Base-by-base conservation (phyloP, 2,329 filamentous ascomycete genomes). In the Aspergillus proliferans region DNA sequence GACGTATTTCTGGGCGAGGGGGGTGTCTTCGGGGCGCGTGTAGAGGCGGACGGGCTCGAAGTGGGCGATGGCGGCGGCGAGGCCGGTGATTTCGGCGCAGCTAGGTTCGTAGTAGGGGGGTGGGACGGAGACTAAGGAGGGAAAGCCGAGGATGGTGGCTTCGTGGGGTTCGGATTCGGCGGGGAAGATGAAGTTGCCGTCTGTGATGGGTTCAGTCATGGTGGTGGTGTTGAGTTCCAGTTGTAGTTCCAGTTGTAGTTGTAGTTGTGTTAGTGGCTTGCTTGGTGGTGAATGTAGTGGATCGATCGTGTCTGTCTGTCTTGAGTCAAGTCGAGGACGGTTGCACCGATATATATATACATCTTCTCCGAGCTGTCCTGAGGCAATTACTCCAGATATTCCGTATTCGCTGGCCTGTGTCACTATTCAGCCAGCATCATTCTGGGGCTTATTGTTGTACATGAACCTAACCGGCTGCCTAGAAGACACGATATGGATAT, bases 31-130 rank as follows among this genome's bases (percentile, higher is more conserved):
- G 12, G 53, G 54, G 2, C 54, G 51, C 9, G 51, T 45, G 43
- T 58, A 56, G 18, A 63, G 44, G 7, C 51, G 54, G 14, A 64
- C 58, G 0, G 54, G 58, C 30, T 63, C 61, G 24, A 63, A 62
- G 3, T 46, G 48, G 0, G 58, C 34, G 15, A 61, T 58, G 1
- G 48, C 38, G 5, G 50, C 48, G 1, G 57, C 58, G 22, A 60
- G 49, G 9, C 51, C 43, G 14, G 47, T 43, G 21, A 60, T 47
- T 26, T 58, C 56, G 2, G 36, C 36, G 26, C 55, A 57, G 10
- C 48, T 34, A 10, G 46, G 39, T 18, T 50, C 43, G 30, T 43
- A 52, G 43, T 14, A 45, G 34, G 34, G 34, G 8, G 39, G 19
- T 15, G 39, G 21, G 5, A 41, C 18, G 7, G 55, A 52, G 4